These are phyloP conservation scores for Phytophthora pseudosyringae DNA, from an alignment of 352 stramenopile species.

Conservation along the genomic window DNA sequence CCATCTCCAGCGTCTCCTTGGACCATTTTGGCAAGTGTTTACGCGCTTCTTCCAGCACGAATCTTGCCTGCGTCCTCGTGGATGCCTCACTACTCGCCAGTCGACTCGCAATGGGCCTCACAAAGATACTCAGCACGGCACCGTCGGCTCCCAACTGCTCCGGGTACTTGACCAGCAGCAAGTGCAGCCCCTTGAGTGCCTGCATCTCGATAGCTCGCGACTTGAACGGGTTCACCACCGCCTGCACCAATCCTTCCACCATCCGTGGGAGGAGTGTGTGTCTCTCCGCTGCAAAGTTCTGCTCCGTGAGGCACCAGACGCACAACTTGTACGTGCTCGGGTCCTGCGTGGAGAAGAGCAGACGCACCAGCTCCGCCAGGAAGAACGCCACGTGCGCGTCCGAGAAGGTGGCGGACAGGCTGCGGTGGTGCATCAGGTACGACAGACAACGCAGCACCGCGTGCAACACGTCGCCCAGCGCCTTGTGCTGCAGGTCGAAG, in stretches of 20 bases:
- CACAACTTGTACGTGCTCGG: constrained; percentile 71
- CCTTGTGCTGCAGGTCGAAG: constrained; percentile 46
- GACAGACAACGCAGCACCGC: constrained; percentile 63
- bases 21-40: constrained; percentile 44
- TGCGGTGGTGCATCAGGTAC: constrained; percentile 69
- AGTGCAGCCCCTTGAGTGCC: constrained; percentile 64
- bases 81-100: constrained; percentile 53
- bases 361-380: constrained; percentile 53
- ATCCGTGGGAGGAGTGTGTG: constrained; percentile 57
- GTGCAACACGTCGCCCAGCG: constrained; percentile 30
- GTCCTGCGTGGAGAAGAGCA: constrained; percentile 62
- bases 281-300: constrained; percentile 58
- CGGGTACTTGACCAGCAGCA: constrained; percentile 61
- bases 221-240: constrained; percentile 77
- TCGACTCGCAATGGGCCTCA: constrained; percentile 60
- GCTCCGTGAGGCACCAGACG: constrained; percentile 69
- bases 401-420: constrained; percentile 45
- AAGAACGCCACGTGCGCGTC: constrained; percentile 49
- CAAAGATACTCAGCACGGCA: constrained; percentile 50
- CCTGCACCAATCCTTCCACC: constrained; percentile 69
- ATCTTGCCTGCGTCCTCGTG: constrained; percentile 53
- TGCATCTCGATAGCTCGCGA: constrained; percentile 70
- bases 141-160: constrained; percentile 36
- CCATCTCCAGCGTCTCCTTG: constrained; percentile 30
- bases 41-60: constrained; percentile 57